Base-by-base conservation (phyloP, 306 rosid genomes). In the Carpinus viminea region DNA sequence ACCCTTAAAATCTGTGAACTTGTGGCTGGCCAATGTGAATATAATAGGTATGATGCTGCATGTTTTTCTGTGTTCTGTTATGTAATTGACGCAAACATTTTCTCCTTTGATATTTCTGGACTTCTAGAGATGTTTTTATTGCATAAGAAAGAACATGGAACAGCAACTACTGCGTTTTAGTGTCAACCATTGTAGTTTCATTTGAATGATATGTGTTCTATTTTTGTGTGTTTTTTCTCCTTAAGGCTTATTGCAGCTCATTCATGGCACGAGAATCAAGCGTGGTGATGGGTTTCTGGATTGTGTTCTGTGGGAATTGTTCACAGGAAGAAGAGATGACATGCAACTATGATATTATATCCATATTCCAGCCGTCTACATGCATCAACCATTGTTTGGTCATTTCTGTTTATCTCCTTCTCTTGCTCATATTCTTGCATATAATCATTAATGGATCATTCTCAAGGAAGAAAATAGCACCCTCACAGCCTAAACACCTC, bases 341-440 rank as follows among this genome's bases (percentile, higher is more conserved):
- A 55, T 73, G 85, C 77, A 46, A 55, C 53, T 61, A 31, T 3
- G 65, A 18, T 9, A 8, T 73, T 74, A 15, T 31, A 41, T 64
- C 70, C 68, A 74, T 74, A 16, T n/a, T 46, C 74, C 13, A 69
- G 38, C 80, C 77, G 31, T 68, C 61, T 53, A 74, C 86, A 60
- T 83, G 83, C 57, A 53, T 21, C 74, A 79, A 79, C 55, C 75
- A 75, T 26, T 12, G 62, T 75, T 12, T 70, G 38, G 48, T 74
- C n/a, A n/a, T 53, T 31, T 77, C 66, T 57, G 70, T 66, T 47
- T 78, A 73, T 72, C 28, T 77, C 12, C 73, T 82, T 69, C 68
- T 82, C 53, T 72, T 82, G 8, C 26, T 72, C 61, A 73, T 77
- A 45, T 73, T 77, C 56, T 66, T 77, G 31, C 73, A 59, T 26